Evolutionary conservation across 1,284 basidiomycete genomes (phyloP).

Genomic region (Agaricales sp.): DNA sequence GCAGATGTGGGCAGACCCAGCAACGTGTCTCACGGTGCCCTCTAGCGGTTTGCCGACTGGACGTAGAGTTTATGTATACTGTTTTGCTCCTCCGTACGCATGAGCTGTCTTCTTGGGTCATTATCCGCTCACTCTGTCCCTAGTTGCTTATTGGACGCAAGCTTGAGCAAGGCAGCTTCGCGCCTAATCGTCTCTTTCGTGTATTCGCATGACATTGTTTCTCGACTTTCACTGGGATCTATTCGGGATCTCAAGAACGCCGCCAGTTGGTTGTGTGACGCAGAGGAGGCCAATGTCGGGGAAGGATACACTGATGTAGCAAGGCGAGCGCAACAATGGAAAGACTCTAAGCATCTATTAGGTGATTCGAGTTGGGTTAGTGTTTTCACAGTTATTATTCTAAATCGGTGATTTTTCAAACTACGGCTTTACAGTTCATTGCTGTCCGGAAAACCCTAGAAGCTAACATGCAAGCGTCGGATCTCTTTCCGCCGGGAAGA

Average conservation of each 20-base stretch:
- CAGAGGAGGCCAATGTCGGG: slow-evolving; percentile 32
- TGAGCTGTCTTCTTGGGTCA: slow-evolving; percentile 19
- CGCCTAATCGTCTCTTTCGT: slow-evolving; percentile 68
- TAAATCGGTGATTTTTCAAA: slow-evolving; percentile 5
- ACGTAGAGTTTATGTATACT: slow-evolving; percentile 64
- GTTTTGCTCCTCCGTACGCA: slow-evolving; percentile 67
- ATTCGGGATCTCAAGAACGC: slow-evolving; percentile 70
- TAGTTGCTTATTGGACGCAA: slow-evolving; percentile 50
- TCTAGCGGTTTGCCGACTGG: slow-evolving; percentile 63
- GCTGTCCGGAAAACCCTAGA: slow-evolving; percentile 74
- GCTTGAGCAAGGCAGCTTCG: slow-evolving; percentile 42
- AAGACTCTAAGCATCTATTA: slow-evolving; percentile 37
- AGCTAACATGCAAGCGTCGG: slow-evolving; percentile 71
- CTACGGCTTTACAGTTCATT: slow-evolving; percentile 43
- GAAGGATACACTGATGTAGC: slow-evolving; percentile 57
- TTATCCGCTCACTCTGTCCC: slow-evolving; percentile 5
- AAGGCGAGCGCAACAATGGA: slow-evolving; percentile 45
- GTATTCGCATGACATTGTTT: slow-evolving; percentile 75
- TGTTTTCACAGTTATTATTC: slow-evolving; percentile 9
- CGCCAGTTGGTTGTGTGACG: slow-evolving; percentile 70
- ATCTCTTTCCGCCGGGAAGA: slow-evolving; percentile 71
- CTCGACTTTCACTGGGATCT: slow-evolving; percentile 68
- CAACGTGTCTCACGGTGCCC: slow-evolving; percentile 60
- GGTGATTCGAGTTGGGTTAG: slow-evolving; percentile 61
- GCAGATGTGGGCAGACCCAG: slow-evolving; percentile 79